These are phyloP conservation scores for Nothophoma quercina DNA, from an alignment of 2,329 filamentous ascomycete species.

Conservation along the genomic window DNA sequence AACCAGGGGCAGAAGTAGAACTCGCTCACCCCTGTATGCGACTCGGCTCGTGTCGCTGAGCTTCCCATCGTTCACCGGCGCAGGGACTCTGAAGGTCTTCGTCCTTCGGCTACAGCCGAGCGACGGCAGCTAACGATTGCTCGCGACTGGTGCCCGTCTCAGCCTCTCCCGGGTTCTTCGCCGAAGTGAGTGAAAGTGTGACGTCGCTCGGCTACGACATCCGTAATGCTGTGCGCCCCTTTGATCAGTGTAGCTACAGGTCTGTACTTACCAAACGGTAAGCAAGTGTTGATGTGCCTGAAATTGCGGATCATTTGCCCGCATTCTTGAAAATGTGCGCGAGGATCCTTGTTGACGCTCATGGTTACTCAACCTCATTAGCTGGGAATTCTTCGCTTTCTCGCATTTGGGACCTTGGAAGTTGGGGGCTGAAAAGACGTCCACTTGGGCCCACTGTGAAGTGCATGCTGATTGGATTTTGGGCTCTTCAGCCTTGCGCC, in stretches of 20 bases:
- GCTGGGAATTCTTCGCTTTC: neutral
- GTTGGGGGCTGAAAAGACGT: neutral
- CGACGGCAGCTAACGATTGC: neutral
- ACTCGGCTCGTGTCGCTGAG: neutral
- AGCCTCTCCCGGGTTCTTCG: neutral
- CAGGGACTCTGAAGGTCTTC: too few species aligned
- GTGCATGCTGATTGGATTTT: constrained; percentile 16
- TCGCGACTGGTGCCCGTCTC: neutral
- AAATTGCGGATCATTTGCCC: neutral
- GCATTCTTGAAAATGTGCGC: neutral
- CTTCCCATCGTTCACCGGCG: too few species aligned
- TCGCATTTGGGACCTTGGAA: constrained; percentile 1
- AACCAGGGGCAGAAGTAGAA: neutral
- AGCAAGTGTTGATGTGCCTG: neutral
- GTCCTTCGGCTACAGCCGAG: neutral
- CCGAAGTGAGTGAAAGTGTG: too few species aligned
- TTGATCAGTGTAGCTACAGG: neutral
- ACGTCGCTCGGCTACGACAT: neutral
- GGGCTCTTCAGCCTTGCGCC: constrained; percentile 34
- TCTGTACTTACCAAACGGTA: neutral
- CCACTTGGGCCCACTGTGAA: neutral
- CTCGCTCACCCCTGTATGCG: neutral
- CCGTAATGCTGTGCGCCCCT: neutral
- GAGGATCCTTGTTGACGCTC: neutral
- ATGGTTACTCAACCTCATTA: neutral